Evolutionary conservation across 2,329 filamentous ascomycete genomes (phyloP), one percentile per base, ranked within the genome.

Genomic region (Exophiala phaeomuriformis): DNA sequence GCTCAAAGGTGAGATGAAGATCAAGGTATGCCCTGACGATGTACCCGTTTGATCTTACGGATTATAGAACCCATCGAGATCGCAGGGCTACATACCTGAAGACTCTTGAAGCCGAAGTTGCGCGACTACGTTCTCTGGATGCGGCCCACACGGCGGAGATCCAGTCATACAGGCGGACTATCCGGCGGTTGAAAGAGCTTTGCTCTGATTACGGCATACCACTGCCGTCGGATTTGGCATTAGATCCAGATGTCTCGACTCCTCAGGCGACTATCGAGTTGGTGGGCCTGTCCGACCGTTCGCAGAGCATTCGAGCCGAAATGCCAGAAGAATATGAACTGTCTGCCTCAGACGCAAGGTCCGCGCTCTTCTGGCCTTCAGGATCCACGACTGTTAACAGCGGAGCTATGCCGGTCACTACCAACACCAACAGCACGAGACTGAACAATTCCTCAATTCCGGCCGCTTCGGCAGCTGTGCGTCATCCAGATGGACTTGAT

Each of bases 11-110:
- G 52, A 57, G 55, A 52, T 28, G 5, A 3, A 6, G 5, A 41
- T 27, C 12, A 28, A 41, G 39, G 4, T 27, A 28, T 5, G 12
- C 37, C 5, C 6, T 9, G 27, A 10, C 5, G 9, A 28, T 36
- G 12, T 28, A 54, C 40, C n/a, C 10, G 28, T 39, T 19, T 19
- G 19, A 19, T 19, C 19, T 19, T 19, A 19, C 19, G 19, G 9
- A 29, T 19, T 19, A 46, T 41, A 67, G 65, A 33, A 65, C 64
- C 27, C 64, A 67, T 54, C 65, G 65, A 46, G 63, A 65, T 49
- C 58, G 65, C 40, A 67, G 64, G 58, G 65, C 65, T 44, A 62
- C 59, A 33, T 67, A 67, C 53, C 58, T 67, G 47, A 64, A 64
- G 50, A 59, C 61, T 9, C 58, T 67, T 7, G 65, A 67, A 48